Conservation (phyloP, 2,329 filamentous ascomycete species). For the Didymella sp. region DNA sequence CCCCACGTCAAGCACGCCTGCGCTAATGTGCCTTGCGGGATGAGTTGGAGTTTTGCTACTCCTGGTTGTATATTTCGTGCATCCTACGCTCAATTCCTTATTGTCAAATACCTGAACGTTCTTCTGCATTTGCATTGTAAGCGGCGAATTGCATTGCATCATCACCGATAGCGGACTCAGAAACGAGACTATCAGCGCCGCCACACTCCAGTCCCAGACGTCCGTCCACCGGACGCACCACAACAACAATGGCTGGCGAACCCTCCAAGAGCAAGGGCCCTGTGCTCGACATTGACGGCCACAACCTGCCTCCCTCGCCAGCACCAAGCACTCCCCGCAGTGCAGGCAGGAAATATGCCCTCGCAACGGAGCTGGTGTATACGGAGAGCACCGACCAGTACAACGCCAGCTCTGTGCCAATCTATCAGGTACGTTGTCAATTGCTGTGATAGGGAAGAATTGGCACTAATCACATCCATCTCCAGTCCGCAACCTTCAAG, state of each 20-base stretch:
- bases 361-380: conserved; percentile 95
- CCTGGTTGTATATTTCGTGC: conserved; percentile 5
- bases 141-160: conserved; percentile 14
- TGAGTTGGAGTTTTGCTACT: conserved; percentile 21
- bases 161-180: conserved; percentile 13
- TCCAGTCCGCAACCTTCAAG: conserved; percentile 94
- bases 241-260: conserved; percentile 41
- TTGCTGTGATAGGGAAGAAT: background rate
- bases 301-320: conserved; percentile 67
- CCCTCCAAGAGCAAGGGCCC: conserved; percentile 45
- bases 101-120: background rate
- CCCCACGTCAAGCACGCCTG: conserved; percentile 26
- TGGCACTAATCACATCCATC: conserved; percentile 28
- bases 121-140: background rate
- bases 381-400: conserved; percentile 97
- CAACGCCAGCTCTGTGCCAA: conserved; percentile 93
- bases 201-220: conserved; percentile 28
- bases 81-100: background rate
- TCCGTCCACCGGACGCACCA: conserved; percentile 21
- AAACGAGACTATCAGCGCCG: conserved; percentile 2
- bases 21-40: conserved; percentile 36
- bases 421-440: conserved; percentile 73
- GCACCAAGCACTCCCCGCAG: conserved; percentile 89
- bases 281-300: conserved; percentile 50
- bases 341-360: conserved; percentile 80